Evolutionary conservation across 2,329 filamentous ascomycete genomes (phyloP).

Genomic region (Canariomyces notabilis): DNA sequence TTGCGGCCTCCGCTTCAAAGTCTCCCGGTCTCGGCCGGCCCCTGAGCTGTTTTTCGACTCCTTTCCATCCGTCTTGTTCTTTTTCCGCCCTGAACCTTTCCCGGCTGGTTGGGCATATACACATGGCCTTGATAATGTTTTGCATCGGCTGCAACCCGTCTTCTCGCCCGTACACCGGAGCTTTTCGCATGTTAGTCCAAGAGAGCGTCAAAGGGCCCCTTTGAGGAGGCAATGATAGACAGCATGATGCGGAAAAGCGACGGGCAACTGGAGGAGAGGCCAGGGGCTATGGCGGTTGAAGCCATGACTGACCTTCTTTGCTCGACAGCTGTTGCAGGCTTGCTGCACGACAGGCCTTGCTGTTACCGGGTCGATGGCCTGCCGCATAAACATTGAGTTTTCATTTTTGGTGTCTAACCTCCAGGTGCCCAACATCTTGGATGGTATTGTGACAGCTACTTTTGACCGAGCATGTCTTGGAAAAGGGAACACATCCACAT

Average conservation of each 20-base stretch:
- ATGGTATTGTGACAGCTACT: conserved; percentile 2
- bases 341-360: conserved; percentile 9
- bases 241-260: background rate
- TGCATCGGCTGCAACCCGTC: conserved; percentile 7
- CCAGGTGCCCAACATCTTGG: conserved; percentile 8
- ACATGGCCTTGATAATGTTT: conserved; percentile 2
- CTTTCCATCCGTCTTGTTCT: conserved; percentile 3
- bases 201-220: background rate
- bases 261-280: background rate
- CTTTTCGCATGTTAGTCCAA: conserved; percentile 1
- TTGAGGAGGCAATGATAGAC: background rate
- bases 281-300: background rate
- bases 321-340: conserved; percentile 14
- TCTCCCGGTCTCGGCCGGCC: background rate
- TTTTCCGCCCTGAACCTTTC: conserved; percentile 5
- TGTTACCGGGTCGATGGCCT: conserved; percentile 9
- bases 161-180: conserved; percentile 7
- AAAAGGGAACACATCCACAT: background rate
- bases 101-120: conserved; percentile 3
- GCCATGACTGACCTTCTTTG: conserved; percentile 8
- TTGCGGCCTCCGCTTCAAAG: background rate
- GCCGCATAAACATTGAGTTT: conserved; percentile 2
- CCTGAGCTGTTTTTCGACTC: background rate
- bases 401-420: conserved; percentile 10
- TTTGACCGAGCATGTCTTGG: background rate